These are phyloP conservation scores for Coniochaeta hoffmannii DNA, from an alignment of 2,329 filamentous ascomycete genomes.

Conservation along the genomic window DNA sequence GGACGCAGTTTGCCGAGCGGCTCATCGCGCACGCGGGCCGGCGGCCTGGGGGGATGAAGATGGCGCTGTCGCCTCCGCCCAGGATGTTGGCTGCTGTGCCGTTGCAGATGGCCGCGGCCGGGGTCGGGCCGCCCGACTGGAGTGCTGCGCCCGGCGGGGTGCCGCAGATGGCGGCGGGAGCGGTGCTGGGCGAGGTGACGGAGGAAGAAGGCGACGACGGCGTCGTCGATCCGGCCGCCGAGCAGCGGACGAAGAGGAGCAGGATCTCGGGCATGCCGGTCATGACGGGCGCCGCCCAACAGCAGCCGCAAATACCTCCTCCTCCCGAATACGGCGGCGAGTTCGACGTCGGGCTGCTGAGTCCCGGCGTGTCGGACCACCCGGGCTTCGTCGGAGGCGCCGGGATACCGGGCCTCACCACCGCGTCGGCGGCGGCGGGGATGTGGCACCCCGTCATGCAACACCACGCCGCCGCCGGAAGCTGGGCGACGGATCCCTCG, in stretches of 20 bases:
- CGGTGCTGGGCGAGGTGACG: slow-evolving; percentile 8
- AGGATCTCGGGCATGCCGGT: background rate
- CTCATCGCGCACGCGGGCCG: slow-evolving; percentile 32
- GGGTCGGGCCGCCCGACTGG: background rate
- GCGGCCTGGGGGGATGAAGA: slow-evolving; percentile 28
- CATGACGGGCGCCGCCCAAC: background rate
- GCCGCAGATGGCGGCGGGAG: background rate
- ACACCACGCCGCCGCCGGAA: background rate
- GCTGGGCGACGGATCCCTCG: background rate
- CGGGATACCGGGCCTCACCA: background rate
- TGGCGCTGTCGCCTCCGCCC: slow-evolving; percentile 23
- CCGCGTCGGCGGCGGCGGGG: too few species aligned
- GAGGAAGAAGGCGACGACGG: slow-evolving; percentile 2
- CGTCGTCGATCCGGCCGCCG: background rate
- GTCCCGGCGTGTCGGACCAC: background rate
- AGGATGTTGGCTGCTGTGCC: slow-evolving; percentile 4
- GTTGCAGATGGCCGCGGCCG: background rate
- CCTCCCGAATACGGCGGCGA: background rate
- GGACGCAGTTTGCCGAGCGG: slow-evolving; percentile 33
- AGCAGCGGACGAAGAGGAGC: background rate
- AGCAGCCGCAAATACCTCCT: background rate
- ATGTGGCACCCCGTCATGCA: slow-evolving; percentile 1
- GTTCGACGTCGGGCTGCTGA: background rate
- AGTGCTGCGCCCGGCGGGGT: background rate
- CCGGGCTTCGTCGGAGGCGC: background rate